Conservation (phyloP, 805 yeast species). For the Debaryomyces tyrocola region DNA sequence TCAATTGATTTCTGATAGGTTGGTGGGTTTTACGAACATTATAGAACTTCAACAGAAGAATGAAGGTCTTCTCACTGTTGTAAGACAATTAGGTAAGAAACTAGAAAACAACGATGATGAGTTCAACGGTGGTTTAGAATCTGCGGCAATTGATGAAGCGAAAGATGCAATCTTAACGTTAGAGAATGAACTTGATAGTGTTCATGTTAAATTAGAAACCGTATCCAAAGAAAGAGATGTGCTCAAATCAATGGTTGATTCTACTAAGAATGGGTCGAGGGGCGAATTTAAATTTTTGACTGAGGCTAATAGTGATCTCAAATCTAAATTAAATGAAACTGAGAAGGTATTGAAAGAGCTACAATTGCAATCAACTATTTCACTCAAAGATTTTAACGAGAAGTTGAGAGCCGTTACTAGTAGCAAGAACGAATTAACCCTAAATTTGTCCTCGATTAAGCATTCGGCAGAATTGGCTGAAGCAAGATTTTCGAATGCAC, state of each 20-base stretch:
- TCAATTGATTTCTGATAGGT: constrained; percentile 64
- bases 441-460: constrained; percentile 53
- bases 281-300: constrained; percentile 22
- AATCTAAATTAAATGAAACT: constrained; percentile 32
- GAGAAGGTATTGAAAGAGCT: constrained; percentile 33
- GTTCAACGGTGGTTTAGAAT: constrained; percentile 40
- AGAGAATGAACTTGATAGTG: constrained; percentile 55
- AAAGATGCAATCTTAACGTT: constrained; percentile 65
- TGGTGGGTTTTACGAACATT: constrained; percentile 67
- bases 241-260: constrained; percentile 35
- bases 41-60: constrained; percentile 73
- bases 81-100: constrained; percentile 69
- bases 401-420: constrained; percentile 27
- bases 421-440: constrained; percentile 40
- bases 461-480: constrained; percentile 54
- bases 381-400: constrained; percentile 47
- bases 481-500: constrained; percentile 50
- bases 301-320: constrained; percentile 30
- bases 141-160: constrained; percentile 58
- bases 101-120: constrained; percentile 64
- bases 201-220: constrained; percentile 53
- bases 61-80: constrained; percentile 64
- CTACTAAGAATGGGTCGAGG: constrained; percentile 1
- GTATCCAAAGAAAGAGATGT: constrained; percentile 69
- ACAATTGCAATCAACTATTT: constrained; percentile 41